These are phyloP conservation scores for Fusarium tuaranense DNA, from an alignment of 2,329 filamentous ascomycete species.

Conservation along the genomic window DNA sequence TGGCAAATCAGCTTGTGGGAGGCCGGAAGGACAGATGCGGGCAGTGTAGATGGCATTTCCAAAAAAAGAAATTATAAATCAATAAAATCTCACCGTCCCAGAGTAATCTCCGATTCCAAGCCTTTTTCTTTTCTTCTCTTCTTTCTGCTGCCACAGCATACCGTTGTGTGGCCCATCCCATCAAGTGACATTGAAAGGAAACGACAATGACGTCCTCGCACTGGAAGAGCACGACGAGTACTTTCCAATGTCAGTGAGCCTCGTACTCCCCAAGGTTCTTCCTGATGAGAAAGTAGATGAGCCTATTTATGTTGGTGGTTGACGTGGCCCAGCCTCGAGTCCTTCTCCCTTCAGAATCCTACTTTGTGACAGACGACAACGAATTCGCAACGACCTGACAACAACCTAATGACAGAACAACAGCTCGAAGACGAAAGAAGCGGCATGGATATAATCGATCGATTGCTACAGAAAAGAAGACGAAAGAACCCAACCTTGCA, in stretches of 20 bases:
- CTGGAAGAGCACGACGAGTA: background rate
- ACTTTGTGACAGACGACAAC: background rate
- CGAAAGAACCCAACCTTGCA: no score
- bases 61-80: constrained; percentile 3
- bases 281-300: background rate
- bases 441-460: background rate
- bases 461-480: background rate
- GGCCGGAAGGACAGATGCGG: background rate
- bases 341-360: background rate
- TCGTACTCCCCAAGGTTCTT: no score
- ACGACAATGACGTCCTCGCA: background rate
- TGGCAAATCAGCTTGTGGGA: background rate
- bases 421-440: background rate
- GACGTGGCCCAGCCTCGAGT: background rate
- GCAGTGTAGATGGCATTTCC: background rate
- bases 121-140: background rate
- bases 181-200: background rate
- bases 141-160: background rate
- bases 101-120: no score
- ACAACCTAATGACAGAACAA: background rate
- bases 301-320: background rate
- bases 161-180: background rate
- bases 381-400: background rate
- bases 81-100: background rate
- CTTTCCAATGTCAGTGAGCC: background rate